A percentile compares a stretch with the other conserved stretches of the same genome.
Evolutionary conservation across 83 land plant genomes (phyloP).

Genomic region (Picea engelmannii): DNA sequence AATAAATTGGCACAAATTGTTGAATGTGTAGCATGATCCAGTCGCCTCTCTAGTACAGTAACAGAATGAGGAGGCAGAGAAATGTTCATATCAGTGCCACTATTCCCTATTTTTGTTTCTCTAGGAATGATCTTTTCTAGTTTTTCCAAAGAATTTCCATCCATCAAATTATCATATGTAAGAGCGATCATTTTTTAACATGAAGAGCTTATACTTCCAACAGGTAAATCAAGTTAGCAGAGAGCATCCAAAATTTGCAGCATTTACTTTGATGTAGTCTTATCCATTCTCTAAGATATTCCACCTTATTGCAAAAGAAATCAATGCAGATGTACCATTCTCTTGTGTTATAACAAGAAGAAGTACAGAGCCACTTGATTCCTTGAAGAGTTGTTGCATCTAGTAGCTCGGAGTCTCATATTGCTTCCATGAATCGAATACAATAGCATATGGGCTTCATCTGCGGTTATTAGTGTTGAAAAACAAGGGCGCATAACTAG

Average conservation of each 20-base stretch:
- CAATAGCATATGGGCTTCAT: no score
- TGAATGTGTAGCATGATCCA: not conserved
- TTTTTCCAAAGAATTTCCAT: conserved; percentile 54
- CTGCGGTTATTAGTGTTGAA: no score
- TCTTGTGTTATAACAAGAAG: conserved; percentile 41
- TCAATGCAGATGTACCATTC: conserved; percentile 28
- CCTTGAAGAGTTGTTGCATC: conserved; percentile 78
- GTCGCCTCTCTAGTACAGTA: conserved; percentile 31
- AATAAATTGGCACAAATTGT: not conserved
- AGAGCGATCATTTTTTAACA: conserved; percentile 30
- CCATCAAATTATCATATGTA: conserved; percentile 49
- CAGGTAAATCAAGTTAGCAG: not conserved
- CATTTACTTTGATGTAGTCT: conserved; percentile 57
- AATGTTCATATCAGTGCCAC: conserved; percentile 29
- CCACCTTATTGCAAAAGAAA: conserved; percentile 71
- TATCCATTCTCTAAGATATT: conserved; percentile 25
- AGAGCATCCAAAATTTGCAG: not conserved
- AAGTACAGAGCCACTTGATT: conserved; percentile 75
- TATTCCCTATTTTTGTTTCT: conserved; percentile 10
- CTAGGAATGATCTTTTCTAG: conserved; percentile 50
- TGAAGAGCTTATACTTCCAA: conserved; percentile 15
- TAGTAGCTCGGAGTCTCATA: conserved; percentile 97
- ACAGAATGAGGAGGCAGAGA: conserved; percentile 36
- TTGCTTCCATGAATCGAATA: conserved; percentile 31
- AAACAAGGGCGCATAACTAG: no score